Evolutionary conservation across 1,284 basidiomycete genomes (phyloP).

Genomic region (Malassezia caprae): DNA sequence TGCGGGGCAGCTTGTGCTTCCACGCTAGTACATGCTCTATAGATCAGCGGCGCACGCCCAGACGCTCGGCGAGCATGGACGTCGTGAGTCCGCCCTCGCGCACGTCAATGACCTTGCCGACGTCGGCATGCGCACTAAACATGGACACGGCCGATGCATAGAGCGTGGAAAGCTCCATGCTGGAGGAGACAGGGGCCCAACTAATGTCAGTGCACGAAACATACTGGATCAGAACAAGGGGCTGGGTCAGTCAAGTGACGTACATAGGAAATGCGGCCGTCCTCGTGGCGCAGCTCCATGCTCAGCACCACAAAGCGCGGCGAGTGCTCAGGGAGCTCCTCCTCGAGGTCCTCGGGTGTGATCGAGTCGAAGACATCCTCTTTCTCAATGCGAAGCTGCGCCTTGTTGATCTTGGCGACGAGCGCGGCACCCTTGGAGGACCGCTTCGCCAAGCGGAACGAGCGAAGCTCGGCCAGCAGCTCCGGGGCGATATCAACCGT

Average conservation of each 20-base stretch:
- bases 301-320: constrained; percentile 77
- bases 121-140: constrained; percentile 31
- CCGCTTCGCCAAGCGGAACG: constrained; percentile 31
- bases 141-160: constrained; percentile 43
- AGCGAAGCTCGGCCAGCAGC: constrained; percentile 21
- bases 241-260: constrained; percentile 17
- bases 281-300: constrained; percentile 68
- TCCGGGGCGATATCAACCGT: constrained; percentile 38
- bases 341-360: constrained; percentile 31
- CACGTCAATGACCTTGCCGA: constrained; percentile 40
- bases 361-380: constrained; percentile 33
- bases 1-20: too few relatives aligned
- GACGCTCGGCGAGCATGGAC: constrained; percentile 21
- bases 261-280: constrained; percentile 69
- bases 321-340: constrained; percentile 75
- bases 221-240: constrained; percentile 27
- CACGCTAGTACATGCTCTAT: background rate
- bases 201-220: constrained; percentile 13
- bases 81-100: constrained; percentile 28
- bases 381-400: constrained; percentile 26
- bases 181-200: constrained; percentile 40
- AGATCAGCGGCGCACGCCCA: constrained; percentile 21
- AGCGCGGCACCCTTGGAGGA: constrained; percentile 24
- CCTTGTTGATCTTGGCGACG: constrained; percentile 41
- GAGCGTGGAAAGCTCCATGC: constrained; percentile 37